phyloP scores from a whole-genome alignment of 257 asterid species.

The Primulina eburnea region DNA sequence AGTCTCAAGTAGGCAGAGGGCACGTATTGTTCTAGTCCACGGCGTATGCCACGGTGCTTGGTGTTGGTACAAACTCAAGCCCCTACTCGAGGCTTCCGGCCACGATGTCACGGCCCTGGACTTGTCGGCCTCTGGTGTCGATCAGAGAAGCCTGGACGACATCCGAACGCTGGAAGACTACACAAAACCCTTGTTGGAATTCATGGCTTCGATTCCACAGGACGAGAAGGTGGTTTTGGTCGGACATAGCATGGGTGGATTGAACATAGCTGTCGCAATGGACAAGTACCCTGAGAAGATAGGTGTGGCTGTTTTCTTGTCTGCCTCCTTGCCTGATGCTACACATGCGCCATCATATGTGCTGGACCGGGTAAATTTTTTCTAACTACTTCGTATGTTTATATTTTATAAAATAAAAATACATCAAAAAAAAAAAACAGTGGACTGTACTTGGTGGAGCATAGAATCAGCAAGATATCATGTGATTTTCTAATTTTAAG shows the following conservation, averaged over 20 bases:
- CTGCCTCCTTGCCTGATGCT: conserved; percentile 59
- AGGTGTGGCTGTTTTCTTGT: conserved; percentile 44
- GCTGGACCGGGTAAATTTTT: conserved; percentile 40
- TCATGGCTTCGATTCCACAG: conserved; percentile 38
- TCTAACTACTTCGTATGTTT: background rate
- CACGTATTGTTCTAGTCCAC: conserved; percentile 57
- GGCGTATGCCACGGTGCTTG: conserved; percentile 71
- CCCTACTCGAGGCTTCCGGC: conserved; percentile 53
- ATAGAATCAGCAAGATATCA: too few species aligned
- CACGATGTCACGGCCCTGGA: conserved; percentile 46
- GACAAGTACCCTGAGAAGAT: conserved; percentile 55
- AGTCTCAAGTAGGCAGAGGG: background rate
- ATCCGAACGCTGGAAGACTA: conserved; percentile 38
- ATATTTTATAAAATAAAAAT: too few species aligned
- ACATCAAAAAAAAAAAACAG: too few species aligned
- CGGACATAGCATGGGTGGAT: conserved; percentile 64
- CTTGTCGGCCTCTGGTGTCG: conserved; percentile 53
- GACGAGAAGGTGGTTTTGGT: conserved; percentile 49
- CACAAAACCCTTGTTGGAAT: conserved; percentile 49
- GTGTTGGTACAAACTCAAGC: conserved; percentile 71
- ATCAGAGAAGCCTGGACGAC: conserved; percentile 35
- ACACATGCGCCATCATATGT: conserved; percentile 49
- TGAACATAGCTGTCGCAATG: conserved; percentile 46
- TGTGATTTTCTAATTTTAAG: too few species aligned
- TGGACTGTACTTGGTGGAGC: too few species aligned